Conservation (phyloP, 331 rosid species). For the Phaseolus coccineus region DNA sequence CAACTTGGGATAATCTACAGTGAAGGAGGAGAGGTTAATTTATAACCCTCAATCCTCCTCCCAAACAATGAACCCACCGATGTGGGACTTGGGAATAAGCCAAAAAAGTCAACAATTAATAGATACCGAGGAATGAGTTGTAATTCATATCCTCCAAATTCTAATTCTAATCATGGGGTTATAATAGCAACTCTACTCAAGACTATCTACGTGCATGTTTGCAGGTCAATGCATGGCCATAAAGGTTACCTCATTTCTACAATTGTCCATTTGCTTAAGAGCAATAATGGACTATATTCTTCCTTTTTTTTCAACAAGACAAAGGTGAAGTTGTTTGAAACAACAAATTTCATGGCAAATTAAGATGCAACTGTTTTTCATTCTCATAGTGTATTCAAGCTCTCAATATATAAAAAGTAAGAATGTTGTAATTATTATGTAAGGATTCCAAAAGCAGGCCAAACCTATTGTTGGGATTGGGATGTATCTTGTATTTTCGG, state of each 20-base stretch:
- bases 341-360: slow-evolving; percentile 31
- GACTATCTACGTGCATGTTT: neutral
- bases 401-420: neutral
- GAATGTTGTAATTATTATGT: slow-evolving; percentile 9
- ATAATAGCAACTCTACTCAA: neutral
- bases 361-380: slow-evolving; percentile 23
- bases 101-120: no score
- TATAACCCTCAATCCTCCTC: no score
- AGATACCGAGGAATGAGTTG: slow-evolving; percentile 6
- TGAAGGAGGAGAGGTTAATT: no score
- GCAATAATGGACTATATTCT: slow-evolving; percentile 1
- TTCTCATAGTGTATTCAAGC: neutral
- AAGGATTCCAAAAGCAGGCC: slow-evolving; percentile 42
- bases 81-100: no score
- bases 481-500: slow-evolving; percentile 32
- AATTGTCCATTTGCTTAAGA: neutral
- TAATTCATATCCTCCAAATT: slow-evolving; percentile 24
- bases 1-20: no score
- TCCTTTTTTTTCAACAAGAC: neutral
- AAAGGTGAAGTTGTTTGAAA: neutral
- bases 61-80: no score
- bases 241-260: slow-evolving; percentile 2
- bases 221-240: slow-evolving; percentile 9
- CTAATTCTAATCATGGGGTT: slow-evolving; percentile 10
- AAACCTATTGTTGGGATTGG: slow-evolving; percentile 33